These are phyloP conservation scores for Aspergillus pseudoviridinutans DNA, from an alignment of 2,329 filamentous ascomycete species.

Conservation along the genomic window DNA sequence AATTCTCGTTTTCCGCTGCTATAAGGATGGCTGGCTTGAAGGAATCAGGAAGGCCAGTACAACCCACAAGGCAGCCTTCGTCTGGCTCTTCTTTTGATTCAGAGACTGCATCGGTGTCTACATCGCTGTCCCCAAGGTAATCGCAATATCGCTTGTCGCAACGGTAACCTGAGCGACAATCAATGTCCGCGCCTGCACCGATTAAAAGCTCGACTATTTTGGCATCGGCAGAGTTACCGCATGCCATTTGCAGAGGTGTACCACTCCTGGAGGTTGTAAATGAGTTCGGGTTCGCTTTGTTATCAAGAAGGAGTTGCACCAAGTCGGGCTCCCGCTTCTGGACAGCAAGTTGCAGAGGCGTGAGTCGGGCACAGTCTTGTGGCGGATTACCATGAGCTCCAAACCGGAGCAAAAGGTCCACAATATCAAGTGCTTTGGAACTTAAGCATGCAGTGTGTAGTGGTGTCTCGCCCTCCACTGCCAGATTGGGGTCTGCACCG, in stretches of 20 bases:
- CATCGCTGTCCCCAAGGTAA: too few species aligned
- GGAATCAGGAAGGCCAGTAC: not conserved
- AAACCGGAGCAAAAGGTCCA: slow-evolving; percentile 11
- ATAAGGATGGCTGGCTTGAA: slow-evolving; percentile 16
- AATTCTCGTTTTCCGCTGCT: slow-evolving; percentile 14
- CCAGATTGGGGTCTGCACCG: slow-evolving; percentile 5
- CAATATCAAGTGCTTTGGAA: slow-evolving; percentile 5
- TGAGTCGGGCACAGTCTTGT: slow-evolving; percentile 3
- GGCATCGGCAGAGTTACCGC: not conserved
- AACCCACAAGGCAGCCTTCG: not conserved
- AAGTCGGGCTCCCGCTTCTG: not conserved
- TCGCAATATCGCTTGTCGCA: not conserved
- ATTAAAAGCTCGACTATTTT: slow-evolving; percentile 12
- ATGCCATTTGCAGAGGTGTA: slow-evolving; percentile 5
- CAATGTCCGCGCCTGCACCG: slow-evolving; percentile 11
- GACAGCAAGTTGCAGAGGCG: slow-evolving; percentile 14
- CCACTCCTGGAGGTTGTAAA: slow-evolving; percentile 5
- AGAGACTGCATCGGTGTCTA: too few species aligned
- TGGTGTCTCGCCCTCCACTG: slow-evolving; percentile 1
- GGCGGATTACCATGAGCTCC: slow-evolving; percentile 14
- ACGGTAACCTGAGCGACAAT: slow-evolving; percentile 6
- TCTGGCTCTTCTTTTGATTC: not conserved
- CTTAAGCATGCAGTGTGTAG: slow-evolving; percentile 3
- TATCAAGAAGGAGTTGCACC: slow-evolving; percentile 6
- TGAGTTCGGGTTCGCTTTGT: slow-evolving; percentile 6